Conservation (phyloP, 805 yeast species). For the Ogataea saltuana region DNA sequence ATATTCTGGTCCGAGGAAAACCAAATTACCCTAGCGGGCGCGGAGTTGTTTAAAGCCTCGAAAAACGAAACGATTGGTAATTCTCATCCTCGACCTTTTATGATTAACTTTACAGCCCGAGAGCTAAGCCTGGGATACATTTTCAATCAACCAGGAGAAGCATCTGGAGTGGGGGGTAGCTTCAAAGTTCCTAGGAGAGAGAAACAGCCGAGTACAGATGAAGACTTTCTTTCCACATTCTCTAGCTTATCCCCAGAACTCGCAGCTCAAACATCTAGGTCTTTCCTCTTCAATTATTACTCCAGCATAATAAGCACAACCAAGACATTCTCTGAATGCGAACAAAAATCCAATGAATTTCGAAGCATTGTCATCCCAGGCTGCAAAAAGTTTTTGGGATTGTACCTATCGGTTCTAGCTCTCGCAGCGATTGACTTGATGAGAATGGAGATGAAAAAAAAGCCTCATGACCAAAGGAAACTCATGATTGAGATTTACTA, state of each 20-base stretch:
- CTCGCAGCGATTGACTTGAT: slow-evolving; percentile 29
- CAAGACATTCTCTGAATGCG: slow-evolving; percentile 24
- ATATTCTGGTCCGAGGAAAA: slow-evolving; percentile 24
- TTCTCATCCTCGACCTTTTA: not conserved
- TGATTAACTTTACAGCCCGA: slow-evolving; percentile 18
- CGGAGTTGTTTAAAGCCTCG: not conserved
- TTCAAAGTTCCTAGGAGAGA: not conserved
- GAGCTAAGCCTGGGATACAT: slow-evolving; percentile 17
- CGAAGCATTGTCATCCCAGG: slow-evolving; percentile 28
- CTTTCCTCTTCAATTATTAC: slow-evolving; percentile 28
- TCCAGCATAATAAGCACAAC: slow-evolving; percentile 23
- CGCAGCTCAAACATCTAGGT: too few relatives aligned
- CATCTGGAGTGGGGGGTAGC: not conserved
- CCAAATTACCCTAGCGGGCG: slow-evolving; percentile 12
- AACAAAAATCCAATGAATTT: slow-evolving; percentile 26
- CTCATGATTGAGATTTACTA: slow-evolving; percentile 8
- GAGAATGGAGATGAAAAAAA: slow-evolving; percentile 13
- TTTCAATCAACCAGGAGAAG: slow-evolving; percentile 3
- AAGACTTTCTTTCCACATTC: not conserved
- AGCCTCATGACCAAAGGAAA: not conserved
- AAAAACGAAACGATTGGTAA: slow-evolving; percentile 3
- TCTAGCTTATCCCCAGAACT: not conserved
- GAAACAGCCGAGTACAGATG: not conserved
- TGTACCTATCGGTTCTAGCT: slow-evolving; percentile 29
- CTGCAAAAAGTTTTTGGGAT: slow-evolving; percentile 26